Base-by-base conservation (phyloP, 1,284 basidiomycete species). In the Ceratobasidium sp. region DNA sequence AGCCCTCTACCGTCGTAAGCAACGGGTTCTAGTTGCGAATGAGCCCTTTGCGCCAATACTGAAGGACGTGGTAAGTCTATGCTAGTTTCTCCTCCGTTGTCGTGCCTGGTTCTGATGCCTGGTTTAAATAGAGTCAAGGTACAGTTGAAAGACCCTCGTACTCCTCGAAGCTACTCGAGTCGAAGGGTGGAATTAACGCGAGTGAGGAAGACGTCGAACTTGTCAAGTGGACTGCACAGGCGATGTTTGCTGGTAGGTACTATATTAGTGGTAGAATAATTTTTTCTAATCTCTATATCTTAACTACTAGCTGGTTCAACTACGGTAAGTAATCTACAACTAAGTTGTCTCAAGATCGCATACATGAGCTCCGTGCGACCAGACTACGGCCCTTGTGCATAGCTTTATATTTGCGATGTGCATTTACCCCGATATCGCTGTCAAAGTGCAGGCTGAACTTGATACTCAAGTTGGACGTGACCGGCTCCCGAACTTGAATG, bases 351-450 rank as follows among this genome's bases (percentile, higher is more conserved):
- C 26, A n/a, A n/a, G n/a, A n/a, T n/a, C 60, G 60, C 20, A 40
- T 5, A 64, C 18, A 53, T 20, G 20, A 49, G 2, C 40, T 12
- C 40, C 3, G n/a, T n/a, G 7, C 58, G n/a, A n/a, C 42, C 46
- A 78, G 77, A 78, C 77, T 2, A 44, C n/a, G 0, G 77, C 69
- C 20, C 51, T 70, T 20, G 44, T 79, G 10, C 18, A 68, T 5
- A 66, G 33, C 49, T 79, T 79, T 39, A 20, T 78, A 12, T 67
- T 79, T 18, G 40, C 64, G 1, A 78, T 78, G 76, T 46, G 80
- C 79, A 15, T 78, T 66, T 20, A 77, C 42, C 76, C 77, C 79
- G 23, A 64, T 51, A 55, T 73, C 10, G 67, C 67, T 7, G 33
- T 20, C 13, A 10, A n/a, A 4, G 76, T 70, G 2, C 75, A 67